Evolutionary conservation across 208 protist genomes (phyloP).

Genomic region (Porcisia hertigi): DNA sequence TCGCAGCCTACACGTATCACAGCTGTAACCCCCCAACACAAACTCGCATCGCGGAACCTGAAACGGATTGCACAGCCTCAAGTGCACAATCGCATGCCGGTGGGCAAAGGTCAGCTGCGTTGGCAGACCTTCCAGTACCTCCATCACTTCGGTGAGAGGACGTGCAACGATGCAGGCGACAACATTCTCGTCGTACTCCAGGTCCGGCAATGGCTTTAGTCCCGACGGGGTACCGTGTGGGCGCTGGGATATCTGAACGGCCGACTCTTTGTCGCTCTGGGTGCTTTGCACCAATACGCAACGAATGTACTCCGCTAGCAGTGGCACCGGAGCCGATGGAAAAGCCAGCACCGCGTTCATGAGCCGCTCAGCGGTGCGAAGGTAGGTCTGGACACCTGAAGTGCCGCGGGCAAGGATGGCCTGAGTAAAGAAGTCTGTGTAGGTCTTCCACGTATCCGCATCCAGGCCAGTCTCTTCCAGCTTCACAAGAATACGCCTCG

Average conservation of each 20-base stretch:
- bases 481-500: conserved; percentile 39
- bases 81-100: conserved; percentile 40
- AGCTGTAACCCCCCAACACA: conserved; percentile 42
- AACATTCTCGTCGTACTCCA: conserved; percentile 38
- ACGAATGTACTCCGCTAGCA: conserved; percentile 48
- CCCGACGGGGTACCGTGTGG: conserved; percentile 5
- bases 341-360: conserved; percentile 39
- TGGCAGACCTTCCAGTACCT: conserved; percentile 33
- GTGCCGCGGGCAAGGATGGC: conserved; percentile 56
- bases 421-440: conserved; percentile 49
- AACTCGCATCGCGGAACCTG: conserved; percentile 37
- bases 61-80: conserved; percentile 58
- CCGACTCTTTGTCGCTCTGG: conserved; percentile 28
- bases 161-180: conserved; percentile 32
- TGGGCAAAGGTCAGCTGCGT: conserved; percentile 49
- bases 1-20: conserved; percentile 54
- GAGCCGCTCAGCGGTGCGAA: conserved; percentile 37
- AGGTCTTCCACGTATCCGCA: conserved; percentile 47
- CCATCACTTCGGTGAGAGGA: conserved; percentile 29
- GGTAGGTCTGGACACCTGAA: conserved; percentile 22
- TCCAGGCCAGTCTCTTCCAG: conserved; percentile 41
- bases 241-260: conserved; percentile 10
- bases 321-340: conserved; percentile 28
- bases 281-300: conserved; percentile 40
- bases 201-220: conserved; percentile 28